These are phyloP conservation scores for Stagonosporopsis rhizophila DNA, from an alignment of 2,329 filamentous ascomycete genomes.

Conservation along the genomic window DNA sequence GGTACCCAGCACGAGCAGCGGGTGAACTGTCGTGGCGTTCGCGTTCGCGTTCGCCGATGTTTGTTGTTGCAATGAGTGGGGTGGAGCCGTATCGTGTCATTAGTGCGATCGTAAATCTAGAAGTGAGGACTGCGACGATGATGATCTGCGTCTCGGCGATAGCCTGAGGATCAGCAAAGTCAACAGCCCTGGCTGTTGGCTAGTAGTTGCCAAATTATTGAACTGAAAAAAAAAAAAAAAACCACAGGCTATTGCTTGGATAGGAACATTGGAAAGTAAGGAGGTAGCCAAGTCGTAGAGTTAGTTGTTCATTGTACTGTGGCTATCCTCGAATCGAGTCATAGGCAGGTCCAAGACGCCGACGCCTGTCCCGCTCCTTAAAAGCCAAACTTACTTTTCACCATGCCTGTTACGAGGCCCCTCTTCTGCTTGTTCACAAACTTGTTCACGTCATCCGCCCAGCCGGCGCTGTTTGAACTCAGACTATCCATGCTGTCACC, in stretches of 20 bases:
- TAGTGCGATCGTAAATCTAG: not conserved
- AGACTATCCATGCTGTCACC: constrained; percentile 85
- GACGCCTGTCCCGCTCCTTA: constrained; percentile 15
- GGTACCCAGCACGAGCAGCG: not conserved
- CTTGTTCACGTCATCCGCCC: constrained; percentile 87
- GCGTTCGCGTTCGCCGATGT: not conserved
- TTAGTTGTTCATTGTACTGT: not conserved
- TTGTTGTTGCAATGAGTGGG: not conserved
- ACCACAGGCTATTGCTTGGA: not conserved
- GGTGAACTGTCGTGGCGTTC: not conserved
- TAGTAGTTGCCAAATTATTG: not conserved
- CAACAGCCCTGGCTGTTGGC: not conserved
- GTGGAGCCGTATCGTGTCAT: constrained; percentile 2
- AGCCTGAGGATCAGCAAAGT: not conserved
- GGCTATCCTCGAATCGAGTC: not conserved
- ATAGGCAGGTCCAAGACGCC: not conserved
- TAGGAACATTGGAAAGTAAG: not conserved
- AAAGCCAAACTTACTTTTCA: constrained; percentile 48
- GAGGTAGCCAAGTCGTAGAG: not conserved
- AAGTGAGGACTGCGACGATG: not conserved
- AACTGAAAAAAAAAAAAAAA: too few species aligned
- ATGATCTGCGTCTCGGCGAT: constrained; percentile 3
- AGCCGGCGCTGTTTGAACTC: constrained; percentile 80
- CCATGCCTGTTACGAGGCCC: constrained; percentile 73
- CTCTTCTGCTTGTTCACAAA: constrained; percentile 87